Evolutionary conservation across 352 stramenopile genomes (phyloP).

Genomic region (Pythium brachiatum): DNA sequence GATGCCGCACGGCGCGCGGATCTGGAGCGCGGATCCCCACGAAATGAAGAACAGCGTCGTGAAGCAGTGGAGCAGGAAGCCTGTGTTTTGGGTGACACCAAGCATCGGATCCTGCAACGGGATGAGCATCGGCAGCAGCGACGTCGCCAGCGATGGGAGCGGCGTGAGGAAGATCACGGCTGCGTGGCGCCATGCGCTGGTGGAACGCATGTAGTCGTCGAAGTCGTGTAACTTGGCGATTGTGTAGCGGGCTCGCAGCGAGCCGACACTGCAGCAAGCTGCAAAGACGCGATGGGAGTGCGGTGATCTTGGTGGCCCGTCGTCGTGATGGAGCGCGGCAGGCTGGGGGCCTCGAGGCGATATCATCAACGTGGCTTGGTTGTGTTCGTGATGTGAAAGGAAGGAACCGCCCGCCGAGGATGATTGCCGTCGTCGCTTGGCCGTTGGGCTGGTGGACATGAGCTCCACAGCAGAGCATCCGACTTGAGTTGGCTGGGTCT

Average conservation of each 20-base stretch:
- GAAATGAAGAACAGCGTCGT: background rate
- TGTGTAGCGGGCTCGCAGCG: background rate
- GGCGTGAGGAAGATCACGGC: conserved; percentile 2
- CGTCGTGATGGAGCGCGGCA: no score
- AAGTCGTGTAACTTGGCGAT: background rate
- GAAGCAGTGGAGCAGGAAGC: background rate
- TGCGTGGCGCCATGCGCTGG: background rate
- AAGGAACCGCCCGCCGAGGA: no score
- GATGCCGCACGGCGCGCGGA: background rate
- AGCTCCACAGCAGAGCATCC: no score
- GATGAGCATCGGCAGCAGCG: background rate
- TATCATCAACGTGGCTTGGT: no score
- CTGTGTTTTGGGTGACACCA: background rate
- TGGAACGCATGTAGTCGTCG: background rate
- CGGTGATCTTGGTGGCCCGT: background rate
- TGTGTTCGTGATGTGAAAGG: no score
- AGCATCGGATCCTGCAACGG: conserved; percentile 5
- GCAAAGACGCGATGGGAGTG: background rate
- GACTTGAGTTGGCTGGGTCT: no score
- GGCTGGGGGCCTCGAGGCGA: background rate
- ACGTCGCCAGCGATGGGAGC: background rate
- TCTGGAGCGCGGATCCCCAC: background rate
- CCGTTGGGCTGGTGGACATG: no score
- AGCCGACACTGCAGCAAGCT: background rate
- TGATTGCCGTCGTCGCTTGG: no score